Conservation (phyloP, 1,284 basidiomycete genomes). For the Moesziomyces parantarcticus region DNA sequence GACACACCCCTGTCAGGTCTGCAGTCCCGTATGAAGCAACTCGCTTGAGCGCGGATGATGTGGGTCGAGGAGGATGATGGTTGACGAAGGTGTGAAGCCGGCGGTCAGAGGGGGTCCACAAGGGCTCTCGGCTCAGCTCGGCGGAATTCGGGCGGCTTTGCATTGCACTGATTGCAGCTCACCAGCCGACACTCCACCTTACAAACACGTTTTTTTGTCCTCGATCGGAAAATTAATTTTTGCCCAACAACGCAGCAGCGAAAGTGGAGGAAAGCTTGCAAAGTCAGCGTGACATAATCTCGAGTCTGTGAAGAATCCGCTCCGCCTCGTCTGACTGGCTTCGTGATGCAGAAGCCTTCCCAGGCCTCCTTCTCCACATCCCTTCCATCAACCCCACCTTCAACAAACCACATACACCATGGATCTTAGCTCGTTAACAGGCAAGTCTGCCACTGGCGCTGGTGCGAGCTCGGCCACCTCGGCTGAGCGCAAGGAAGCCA, state of each 20-base stretch:
- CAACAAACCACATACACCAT: conserved; percentile 24
- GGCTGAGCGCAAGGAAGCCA: conserved; percentile 61
- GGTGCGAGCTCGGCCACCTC: conserved; percentile 29
- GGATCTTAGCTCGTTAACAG: conserved; percentile 55
- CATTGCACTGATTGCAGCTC: background rate
- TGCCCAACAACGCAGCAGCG: background rate
- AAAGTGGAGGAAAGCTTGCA: background rate
- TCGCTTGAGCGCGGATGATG: background rate
- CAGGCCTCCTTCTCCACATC: background rate
- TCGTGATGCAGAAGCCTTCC: background rate
- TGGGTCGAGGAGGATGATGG: background rate
- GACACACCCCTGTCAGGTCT: background rate
- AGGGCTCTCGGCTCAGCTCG: background rate
- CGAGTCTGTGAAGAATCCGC: too few relatives aligned
- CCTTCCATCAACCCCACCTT: background rate
- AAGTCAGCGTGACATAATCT: conserved; percentile 15
- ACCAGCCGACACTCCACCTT: background rate
- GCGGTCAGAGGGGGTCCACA: too few relatives aligned
- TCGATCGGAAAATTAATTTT: conserved; percentile 13
- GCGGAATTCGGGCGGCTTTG: background rate
- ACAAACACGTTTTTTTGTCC: background rate
- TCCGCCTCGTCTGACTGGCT: background rate
- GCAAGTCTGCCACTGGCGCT: conserved; percentile 14
- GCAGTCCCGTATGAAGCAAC: background rate
- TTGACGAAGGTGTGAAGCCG: background rate